A percentile compares a stretch with the other conserved stretches of the same genome.
phyloP scores from a whole-genome alignment of 306 rosid species.

The Lagenaria siceraria region DNA sequence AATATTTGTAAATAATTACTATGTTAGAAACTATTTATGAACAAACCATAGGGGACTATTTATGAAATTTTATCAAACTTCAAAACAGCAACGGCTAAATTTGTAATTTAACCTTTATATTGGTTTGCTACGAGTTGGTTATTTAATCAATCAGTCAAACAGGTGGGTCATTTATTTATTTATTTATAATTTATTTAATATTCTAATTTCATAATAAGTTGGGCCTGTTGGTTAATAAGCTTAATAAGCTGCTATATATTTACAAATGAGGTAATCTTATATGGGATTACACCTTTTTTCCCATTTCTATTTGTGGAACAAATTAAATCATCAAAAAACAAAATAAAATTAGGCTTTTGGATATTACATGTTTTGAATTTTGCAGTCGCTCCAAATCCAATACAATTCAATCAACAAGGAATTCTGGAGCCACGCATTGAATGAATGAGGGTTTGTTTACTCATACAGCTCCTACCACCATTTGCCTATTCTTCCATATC shows the following conservation, averaged over 20 bases:
- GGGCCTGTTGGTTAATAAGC: background rate
- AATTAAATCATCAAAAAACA: background rate
- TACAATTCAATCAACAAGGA: background rate
- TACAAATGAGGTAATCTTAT: background rate
- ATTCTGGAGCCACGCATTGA: background rate
- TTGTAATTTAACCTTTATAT: too few species aligned
- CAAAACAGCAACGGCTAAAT: too few species aligned
- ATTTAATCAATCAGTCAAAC: too few species aligned
- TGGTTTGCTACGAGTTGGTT: too few species aligned
- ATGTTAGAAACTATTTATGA: too few species aligned
- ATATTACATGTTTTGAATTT: background rate
- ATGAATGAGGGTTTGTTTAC: background rate
- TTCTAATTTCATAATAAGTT: background rate
- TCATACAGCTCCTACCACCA: slow-evolving; percentile 26
- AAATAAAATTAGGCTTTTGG: background rate
- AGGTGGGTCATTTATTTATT: too few species aligned
- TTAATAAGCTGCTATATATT: background rate
- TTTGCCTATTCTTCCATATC: slow-evolving; percentile 48
- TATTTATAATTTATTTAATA: too few species aligned
- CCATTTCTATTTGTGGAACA: background rate
- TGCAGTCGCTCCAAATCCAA: background rate
- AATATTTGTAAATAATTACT: too few species aligned
- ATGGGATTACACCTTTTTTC: background rate
- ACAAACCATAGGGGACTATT: too few species aligned
- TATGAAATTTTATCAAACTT: too few species aligned